A percentile compares a stretch with the other conserved stretches of the same genome.
Evolutionary conservation across 352 stramenopile genomes (phyloP).

Genomic region (Phytophthora melonis): DNA sequence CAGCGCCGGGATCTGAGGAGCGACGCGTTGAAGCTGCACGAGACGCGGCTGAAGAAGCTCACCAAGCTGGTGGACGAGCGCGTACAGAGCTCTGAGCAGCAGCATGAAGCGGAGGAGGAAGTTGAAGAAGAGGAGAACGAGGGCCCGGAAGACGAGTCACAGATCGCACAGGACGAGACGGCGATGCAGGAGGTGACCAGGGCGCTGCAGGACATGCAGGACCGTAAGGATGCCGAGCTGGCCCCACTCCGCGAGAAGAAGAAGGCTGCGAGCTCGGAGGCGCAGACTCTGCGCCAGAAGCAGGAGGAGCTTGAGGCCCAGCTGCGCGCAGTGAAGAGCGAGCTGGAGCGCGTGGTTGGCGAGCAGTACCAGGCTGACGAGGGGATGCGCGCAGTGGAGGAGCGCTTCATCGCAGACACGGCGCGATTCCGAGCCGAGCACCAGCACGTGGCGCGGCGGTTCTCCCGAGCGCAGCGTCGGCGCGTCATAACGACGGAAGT

Average conservation of each 20-base stretch:
- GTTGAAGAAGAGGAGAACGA: constrained; percentile 23
- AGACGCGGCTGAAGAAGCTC: constrained; percentile 51
- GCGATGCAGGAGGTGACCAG: constrained; percentile 50
- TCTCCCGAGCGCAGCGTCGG: constrained; percentile 45
- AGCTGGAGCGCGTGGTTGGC: constrained; percentile 54
- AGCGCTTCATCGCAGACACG: constrained; percentile 55
- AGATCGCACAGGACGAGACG: constrained; percentile 37
- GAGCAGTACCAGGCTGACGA: constrained; percentile 57
- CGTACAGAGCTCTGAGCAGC: constrained; percentile 49
- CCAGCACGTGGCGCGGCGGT: constrained; percentile 50
- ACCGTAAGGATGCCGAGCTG: constrained; percentile 49
- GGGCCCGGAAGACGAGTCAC: constrained; percentile 20
- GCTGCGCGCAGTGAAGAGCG: constrained; percentile 52
- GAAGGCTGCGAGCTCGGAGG: constrained; percentile 15
- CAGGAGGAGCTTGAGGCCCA: constrained; percentile 67
- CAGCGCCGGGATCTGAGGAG: constrained; percentile 78
- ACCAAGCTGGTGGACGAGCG: constrained; percentile 51
- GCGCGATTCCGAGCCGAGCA: constrained; percentile 60
- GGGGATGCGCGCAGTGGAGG: constrained; percentile 55
- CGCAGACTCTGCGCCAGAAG: constrained; percentile 48
- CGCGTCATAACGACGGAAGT: constrained; percentile 53
- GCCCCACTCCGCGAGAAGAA: constrained; percentile 45
- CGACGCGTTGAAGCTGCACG: constrained; percentile 67
- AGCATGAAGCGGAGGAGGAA: constrained; percentile 28
- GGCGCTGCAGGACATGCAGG: constrained; percentile 47